Conservation (phyloP, 306 rosid species). For the Medicago ruthenica region DNA sequence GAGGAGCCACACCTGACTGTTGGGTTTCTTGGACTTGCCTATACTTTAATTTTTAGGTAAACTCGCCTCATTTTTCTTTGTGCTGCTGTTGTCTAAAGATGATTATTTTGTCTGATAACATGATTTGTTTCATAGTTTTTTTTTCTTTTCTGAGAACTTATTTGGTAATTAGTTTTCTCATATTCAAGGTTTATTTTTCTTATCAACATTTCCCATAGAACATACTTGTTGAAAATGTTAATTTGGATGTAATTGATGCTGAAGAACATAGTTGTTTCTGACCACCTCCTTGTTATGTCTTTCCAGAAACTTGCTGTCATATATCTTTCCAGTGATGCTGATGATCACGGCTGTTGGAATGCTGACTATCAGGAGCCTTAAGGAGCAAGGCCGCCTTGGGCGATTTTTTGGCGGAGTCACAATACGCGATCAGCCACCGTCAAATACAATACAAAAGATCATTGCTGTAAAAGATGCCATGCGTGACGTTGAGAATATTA, state of each 20-base stretch:
- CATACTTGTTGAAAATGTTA: not conserved
- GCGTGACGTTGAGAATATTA: constrained; percentile 75
- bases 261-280: constrained; percentile 19
- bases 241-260: constrained; percentile 9
- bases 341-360: constrained; percentile 72
- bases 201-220: not conserved
- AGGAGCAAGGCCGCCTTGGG: constrained; percentile 98
- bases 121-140: not conserved
- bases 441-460: constrained; percentile 92
- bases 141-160: not conserved
- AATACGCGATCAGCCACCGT: constrained; percentile 91
- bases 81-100: no score
- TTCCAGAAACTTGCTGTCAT: constrained; percentile 84
- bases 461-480: constrained; percentile 94
- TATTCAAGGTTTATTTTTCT: not conserved
- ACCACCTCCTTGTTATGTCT: constrained; percentile 26
- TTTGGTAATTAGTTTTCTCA: not conserved
- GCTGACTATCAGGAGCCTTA: constrained; percentile 85
- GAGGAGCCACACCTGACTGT: constrained; percentile 86
- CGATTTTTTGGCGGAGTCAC: constrained; percentile 81
- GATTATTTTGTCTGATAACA: not conserved
- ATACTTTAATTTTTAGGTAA: constrained; percentile 81
- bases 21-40: constrained; percentile 72
- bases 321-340: constrained; percentile 71
- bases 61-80: constrained; percentile 18